Base-by-base conservation (phyloP, 768 basidiomycete species). In the Phallus indusiatus region DNA sequence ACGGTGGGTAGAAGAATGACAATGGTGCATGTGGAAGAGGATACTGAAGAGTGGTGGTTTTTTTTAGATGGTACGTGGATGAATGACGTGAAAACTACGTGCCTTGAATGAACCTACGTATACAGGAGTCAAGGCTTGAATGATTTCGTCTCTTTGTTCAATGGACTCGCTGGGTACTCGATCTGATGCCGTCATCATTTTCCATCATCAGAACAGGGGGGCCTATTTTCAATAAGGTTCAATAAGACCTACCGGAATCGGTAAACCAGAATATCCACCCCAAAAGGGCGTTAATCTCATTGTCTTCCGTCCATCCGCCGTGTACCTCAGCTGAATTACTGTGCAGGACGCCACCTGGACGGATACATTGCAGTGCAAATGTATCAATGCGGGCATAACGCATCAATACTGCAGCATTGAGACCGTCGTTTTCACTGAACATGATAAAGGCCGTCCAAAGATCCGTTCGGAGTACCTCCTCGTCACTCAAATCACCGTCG, bases 251-350 rank as follows among this genome's bases (percentile, higher is more conserved):
- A 82, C 82, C 71, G 64, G 73, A 66, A 5, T 81, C 78, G 11
- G 79, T 76, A 64, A 83, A 73, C 86, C 86, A 88, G 55, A 82
- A 68, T 1, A 85, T 55, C 83, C 84, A 87, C 16, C 88, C 60
- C 0, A 79, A 81, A 54, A 81, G 77, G 0, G 81, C 70, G 60
- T 79, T 81, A 24, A 71, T 49, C 4, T 71, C 65, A 53, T 66
- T 80, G 37, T 85, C 83, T 1, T 69, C 64, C 0, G 85, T 84
- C 85, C 86, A 86, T 1, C 82, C 83, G 47, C 76, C 65, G 60
- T 72, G 58, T 11, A 22, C 4, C 21, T 67, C 65, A 1, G 67
- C 58, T 18, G 21, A 18, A 22, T 66, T 62, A 35, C 77, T 72
- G 73, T 79, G 79, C 24, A 85, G 71, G 7, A 76, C 74, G 3